Percentiles rank a stretch among this genome's conserved stretches.
Evolutionary conservation across 345 rosid species (phyloP).

Genomic region (Gossypium arboreum): DNA sequence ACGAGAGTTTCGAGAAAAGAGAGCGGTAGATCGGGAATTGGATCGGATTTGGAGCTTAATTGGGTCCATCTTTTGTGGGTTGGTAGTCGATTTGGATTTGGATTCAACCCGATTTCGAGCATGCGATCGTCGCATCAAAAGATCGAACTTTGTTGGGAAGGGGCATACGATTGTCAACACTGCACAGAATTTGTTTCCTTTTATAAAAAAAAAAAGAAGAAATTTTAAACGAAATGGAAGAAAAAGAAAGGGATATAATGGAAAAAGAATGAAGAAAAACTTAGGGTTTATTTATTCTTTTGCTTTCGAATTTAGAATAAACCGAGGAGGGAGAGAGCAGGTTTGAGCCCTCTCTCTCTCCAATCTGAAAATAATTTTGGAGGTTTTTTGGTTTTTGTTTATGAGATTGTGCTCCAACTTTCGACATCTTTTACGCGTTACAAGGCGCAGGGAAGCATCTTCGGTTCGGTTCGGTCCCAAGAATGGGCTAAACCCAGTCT

Average conservation of each 20-base stretch:
- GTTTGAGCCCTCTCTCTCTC: constrained; percentile 23
- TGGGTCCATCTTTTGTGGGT: constrained; percentile 46
- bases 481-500: too few species aligned
- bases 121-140: constrained; percentile 82
- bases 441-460: too few species aligned
- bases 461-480: too few species aligned
- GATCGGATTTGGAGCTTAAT: constrained; percentile 46
- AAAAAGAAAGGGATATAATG: neutral
- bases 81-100: constrained; percentile 5
- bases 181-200: constrained; percentile 21
- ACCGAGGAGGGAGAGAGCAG: constrained; percentile 29
- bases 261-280: neutral
- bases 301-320: neutral
- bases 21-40: constrained; percentile 36
- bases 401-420: neutral
- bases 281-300: neutral
- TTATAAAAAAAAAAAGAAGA: neutral
- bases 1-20: constrained; percentile 29
- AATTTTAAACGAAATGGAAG: constrained; percentile 6
- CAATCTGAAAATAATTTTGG: neutral
- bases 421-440: neutral
- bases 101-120: constrained; percentile 47
- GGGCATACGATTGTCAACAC: constrained; percentile 5
- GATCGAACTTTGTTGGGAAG: constrained; percentile 10
- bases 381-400: neutral